Conservation (phyloP, 2,329 filamentous ascomycete species). For the Aspergillus quadricinctus region DNA sequence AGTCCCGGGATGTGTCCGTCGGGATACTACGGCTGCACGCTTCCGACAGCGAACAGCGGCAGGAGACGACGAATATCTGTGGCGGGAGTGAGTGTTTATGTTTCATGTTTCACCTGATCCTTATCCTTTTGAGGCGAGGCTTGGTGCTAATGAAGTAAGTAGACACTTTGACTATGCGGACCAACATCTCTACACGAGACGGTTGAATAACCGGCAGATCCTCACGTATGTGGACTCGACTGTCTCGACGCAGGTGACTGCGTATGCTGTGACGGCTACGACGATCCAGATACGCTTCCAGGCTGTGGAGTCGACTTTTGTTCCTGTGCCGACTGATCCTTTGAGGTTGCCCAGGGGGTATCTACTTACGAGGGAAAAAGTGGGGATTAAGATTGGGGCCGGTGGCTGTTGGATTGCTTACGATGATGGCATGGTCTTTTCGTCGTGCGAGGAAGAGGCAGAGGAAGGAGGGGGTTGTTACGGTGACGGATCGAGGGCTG, state of each 20-base stretch:
- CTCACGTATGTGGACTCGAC: conserved; percentile 7
- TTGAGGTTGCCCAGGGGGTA: conserved; percentile 1
- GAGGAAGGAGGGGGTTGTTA: neutral
- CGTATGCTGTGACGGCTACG: conserved; percentile 7
- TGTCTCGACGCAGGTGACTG: conserved; percentile 1
- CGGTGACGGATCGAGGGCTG: neutral
- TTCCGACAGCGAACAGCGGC: conserved; percentile 11
- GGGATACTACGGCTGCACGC: conserved; percentile 7
- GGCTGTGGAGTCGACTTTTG: conserved; percentile 8
- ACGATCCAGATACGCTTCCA: conserved; percentile 14
- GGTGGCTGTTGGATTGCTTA: neutral
- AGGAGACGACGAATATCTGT: conserved; percentile 11
- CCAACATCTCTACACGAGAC: neutral
- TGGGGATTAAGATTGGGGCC: conserved; percentile 8
- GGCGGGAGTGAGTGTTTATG: conserved; percentile 1
- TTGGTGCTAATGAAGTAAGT: neutral
- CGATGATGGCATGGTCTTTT: neutral
- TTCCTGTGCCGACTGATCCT: conserved; percentile 5
- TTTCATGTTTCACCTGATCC: neutral
- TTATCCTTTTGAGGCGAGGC: neutral
- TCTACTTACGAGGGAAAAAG: conserved; percentile 6
- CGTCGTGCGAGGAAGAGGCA: neutral
- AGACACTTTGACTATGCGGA: conserved; percentile 7
- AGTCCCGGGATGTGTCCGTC: conserved; percentile 13
- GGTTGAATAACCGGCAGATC: conserved; percentile 4